Conservation (phyloP, 495 filamentous ascomycete species). For the Gamarada debralockiae region DNA sequence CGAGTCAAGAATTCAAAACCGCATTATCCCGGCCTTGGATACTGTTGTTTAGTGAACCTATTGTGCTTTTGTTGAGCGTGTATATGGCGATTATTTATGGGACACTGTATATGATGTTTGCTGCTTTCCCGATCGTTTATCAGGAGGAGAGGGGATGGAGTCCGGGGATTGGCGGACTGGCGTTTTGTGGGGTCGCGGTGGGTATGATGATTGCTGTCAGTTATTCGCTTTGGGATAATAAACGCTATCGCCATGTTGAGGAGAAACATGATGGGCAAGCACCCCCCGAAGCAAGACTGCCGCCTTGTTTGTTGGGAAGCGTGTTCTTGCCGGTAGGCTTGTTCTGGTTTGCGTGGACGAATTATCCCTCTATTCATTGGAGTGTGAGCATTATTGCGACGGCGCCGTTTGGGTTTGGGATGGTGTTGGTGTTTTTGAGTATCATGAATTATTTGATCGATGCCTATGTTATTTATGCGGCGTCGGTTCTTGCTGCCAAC, state of each 20-base stretch:
- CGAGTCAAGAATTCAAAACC: constrained; percentile 40
- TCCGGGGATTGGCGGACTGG: constrained; percentile 69
- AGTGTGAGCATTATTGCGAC: constrained; percentile 60
- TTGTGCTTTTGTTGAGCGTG: constrained; percentile 75
- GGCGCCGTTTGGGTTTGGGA: constrained; percentile 69
- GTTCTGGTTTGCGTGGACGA: constrained; percentile 60
- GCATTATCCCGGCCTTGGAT: constrained; percentile 38
- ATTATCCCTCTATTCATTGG: constrained; percentile 65
- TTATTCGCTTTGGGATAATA: constrained; percentile 65
- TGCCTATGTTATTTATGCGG: constrained; percentile 69
- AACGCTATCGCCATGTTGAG: constrained; percentile 37
- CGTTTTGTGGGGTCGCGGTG: constrained; percentile 76
- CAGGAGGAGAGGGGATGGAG: constrained; percentile 65
- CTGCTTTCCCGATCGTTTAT: constrained; percentile 85
- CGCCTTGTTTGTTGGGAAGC: constrained; percentile 64
- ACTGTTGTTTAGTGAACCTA: constrained; percentile 78
- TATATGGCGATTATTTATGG: constrained; percentile 68
- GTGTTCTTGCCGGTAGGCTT: constrained; percentile 65
- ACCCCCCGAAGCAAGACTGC: constrained; percentile 73
- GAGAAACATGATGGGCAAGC: constrained; percentile 29
- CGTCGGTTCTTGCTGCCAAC: constrained; percentile 69
- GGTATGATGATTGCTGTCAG: constrained; percentile 70
- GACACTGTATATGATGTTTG: constrained; percentile 87
- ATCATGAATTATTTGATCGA: constrained; percentile 53
- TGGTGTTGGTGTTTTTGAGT: constrained; percentile 63